Base-by-base conservation (phyloP, 441 rosid species). In the Populus hybrid region DNA sequence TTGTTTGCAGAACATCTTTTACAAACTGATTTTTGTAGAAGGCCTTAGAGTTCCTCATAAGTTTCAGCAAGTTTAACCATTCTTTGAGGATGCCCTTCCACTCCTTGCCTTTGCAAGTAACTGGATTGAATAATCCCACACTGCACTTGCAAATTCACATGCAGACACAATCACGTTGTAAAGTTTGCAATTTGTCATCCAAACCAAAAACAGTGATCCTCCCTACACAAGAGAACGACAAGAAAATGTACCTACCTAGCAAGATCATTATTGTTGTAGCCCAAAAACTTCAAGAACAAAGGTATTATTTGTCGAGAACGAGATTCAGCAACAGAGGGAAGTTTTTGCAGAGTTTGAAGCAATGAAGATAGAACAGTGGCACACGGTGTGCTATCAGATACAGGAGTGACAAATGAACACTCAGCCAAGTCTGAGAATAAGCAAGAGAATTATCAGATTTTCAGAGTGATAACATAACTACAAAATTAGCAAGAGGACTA, bases 41-140 rank as follows among this genome's bases (percentile, higher is more conserved):
- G 69, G 97, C 87, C 83, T 78, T 88, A 34, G 94, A 87, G 76
- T 92, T 91, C 80, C 87, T 87, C 91, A 97, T 90, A 77, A 86
- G 80, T 82, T 89, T 93, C 84, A 97, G 83, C 86, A 97, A 85
- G 81, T 86, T 85, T 77, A 97, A 79, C 99, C 99, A 97, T 75
- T 97, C 94, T 84, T 90, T 93, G 73, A 97, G 94, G 61, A 90
- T 72, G 34, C 80, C 85, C 84, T 85, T 93, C 99, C 98, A 92
- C 78, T 88, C 93, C 82, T 91, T 91, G 70, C 97, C 95, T 83
- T 86, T 90, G 82, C 91, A 92, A 82, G 81, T 74, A 71, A 69
- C 77, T 69, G 85, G 80, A 83, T 82, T 81, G 77, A 86, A 97
- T 42, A 83, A 87, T 79, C 90, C 92, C 78, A 92, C 89, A 68